Evolutionary conservation across 768 basidiomycete genomes (phyloP).

Genomic region (Trametes sanguinea): DNA sequence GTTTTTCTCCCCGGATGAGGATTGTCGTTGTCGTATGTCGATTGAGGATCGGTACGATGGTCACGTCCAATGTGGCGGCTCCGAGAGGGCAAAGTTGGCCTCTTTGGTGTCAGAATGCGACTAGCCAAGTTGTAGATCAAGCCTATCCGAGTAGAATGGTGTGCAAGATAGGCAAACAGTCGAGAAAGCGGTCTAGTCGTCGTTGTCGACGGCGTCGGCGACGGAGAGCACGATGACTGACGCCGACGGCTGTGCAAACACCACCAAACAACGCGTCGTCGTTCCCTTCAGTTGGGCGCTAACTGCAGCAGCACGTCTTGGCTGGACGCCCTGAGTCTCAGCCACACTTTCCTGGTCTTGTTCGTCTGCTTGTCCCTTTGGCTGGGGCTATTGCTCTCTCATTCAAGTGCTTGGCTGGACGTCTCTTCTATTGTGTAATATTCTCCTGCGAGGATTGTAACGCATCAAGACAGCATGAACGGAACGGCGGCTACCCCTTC

Average conservation of each 20-base stretch:
- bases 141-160: no score
- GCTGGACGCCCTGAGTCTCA: not conserved
- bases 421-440: not conserved
- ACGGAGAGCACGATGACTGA: slow-evolving; percentile 12
- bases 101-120: not conserved
- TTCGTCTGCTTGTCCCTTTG: not conserved
- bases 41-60: no score
- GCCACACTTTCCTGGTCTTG: not conserved
- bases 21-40: no score
- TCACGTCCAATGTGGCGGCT: not conserved
- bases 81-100: not conserved
- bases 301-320: not conserved
- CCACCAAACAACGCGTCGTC: slow-evolving; percentile 23
- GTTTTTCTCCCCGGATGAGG: no score
- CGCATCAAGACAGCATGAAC: slow-evolving; percentile 11
- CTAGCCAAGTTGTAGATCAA: not conserved
- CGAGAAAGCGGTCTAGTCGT: slow-evolving; percentile 10
- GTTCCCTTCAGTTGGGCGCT: slow-evolving; percentile 1
- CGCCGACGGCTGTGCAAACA: slow-evolving; percentile 21
- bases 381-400: no score
- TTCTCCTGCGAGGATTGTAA: not conserved
- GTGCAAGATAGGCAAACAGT: not conserved
- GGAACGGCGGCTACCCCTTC: slow-evolving; percentile 8
- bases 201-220: slow-evolving; percentile 24
- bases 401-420: not conserved